A percentile compares a stretch with the other conserved stretches of the same genome.
These are phyloP conservation scores for Pyrenochaeta sp. DNA, from an alignment of 2,329 filamentous ascomycete species.

Conservation along the genomic window DNA sequence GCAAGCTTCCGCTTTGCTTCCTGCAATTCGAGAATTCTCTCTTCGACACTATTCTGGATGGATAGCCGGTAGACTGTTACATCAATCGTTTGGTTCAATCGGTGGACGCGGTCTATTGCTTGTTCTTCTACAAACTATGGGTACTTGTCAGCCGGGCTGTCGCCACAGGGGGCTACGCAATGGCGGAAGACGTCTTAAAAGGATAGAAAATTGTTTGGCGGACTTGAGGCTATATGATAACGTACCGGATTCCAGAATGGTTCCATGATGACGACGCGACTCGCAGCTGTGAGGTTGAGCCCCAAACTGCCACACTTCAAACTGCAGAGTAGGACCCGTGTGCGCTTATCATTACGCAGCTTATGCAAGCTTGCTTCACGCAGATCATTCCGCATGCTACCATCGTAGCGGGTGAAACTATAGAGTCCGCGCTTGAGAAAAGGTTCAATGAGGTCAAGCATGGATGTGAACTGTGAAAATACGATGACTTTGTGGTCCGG, in stretches of 20 bases:
- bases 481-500: conserved; percentile 94
- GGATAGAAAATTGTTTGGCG: not conserved
- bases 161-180: not conserved
- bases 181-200: not conserved
- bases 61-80: conserved; percentile 96
- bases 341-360: conserved; percentile 77
- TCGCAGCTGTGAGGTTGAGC: conserved; percentile 92
- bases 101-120: conserved; percentile 96
- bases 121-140: conserved; percentile 93
- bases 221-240: conserved; percentile 26
- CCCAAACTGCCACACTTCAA: conserved; percentile 93
- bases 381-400: conserved; percentile 90
- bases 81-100: conserved; percentile 95
- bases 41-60: conserved; percentile 86
- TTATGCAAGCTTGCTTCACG: conserved; percentile 85
- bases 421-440: conserved; percentile 81
- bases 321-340: conserved; percentile 87
- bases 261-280: conserved; percentile 91
- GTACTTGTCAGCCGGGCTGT: conserved; percentile 15
- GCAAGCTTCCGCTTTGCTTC: conserved; percentile 92
- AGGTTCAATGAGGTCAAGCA: conserved; percentile 95
- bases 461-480: conserved; percentile 97
- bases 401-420: conserved; percentile 89
- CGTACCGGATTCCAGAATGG: conserved; percentile 96
- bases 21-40: conserved; percentile 92